These are phyloP conservation scores for Leccinum olivaceopallidum DNA, from an alignment of 768 basidiomycete species.

Conservation along the genomic window DNA sequence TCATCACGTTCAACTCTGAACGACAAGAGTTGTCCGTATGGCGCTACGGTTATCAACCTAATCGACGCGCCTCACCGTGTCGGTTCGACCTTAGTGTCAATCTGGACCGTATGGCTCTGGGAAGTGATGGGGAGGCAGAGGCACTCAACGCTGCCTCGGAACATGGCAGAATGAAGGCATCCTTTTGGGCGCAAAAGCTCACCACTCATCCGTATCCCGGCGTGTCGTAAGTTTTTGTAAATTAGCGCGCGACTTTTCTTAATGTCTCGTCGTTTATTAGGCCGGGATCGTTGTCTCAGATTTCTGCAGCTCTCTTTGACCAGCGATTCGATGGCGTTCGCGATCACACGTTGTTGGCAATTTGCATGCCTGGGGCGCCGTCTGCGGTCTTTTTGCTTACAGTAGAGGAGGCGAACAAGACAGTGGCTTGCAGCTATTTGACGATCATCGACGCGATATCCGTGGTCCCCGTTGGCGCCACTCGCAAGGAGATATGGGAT, in stretches of 20 bases:
- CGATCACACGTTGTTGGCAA: conserved; percentile 53
- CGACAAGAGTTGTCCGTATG: conserved; percentile 60
- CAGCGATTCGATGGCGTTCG: conserved; percentile 58
- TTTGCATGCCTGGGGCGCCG: conserved; percentile 52
- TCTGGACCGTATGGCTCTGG: conserved; percentile 69
- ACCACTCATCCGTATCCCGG: conserved; percentile 47
- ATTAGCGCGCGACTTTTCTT: neutral
- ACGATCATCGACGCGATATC: conserved; percentile 48
- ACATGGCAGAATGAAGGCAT: conserved; percentile 66
- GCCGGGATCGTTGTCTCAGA: conserved; percentile 21
- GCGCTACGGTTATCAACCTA: conserved; percentile 64
- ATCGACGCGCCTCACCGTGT: conserved; percentile 43
- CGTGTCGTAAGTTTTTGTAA: conserved; percentile 47
- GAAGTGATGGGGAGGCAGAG: conserved; percentile 49
- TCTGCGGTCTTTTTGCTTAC: conserved; percentile 50
- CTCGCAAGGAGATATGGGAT: conserved; percentile 65
- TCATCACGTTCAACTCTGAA: conserved; percentile 60
- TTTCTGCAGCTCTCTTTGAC: conserved; percentile 65
- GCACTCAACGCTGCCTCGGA: conserved; percentile 43
- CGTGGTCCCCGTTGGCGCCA: conserved; percentile 58
- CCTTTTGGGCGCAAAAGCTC: conserved; percentile 73
- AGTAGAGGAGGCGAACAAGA: conserved; percentile 39
- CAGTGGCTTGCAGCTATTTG: conserved; percentile 42
- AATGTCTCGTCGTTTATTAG: conserved; percentile 15
- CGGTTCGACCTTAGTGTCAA: conserved; percentile 59